These are phyloP conservation scores for Penicillium sp. DNA, from an alignment of 2,329 filamentous ascomycete genomes.

Conservation along the genomic window DNA sequence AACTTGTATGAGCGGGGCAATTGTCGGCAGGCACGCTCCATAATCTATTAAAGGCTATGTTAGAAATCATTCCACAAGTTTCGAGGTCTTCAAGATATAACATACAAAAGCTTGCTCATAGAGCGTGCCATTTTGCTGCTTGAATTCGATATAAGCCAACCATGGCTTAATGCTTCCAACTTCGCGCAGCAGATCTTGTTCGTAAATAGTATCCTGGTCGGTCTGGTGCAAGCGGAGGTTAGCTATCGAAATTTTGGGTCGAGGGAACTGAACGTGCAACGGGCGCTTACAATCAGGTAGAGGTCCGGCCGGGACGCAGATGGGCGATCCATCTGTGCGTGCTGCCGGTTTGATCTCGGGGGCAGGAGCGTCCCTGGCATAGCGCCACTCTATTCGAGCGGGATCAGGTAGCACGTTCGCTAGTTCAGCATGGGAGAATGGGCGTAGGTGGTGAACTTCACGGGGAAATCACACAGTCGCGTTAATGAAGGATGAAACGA, in stretches of 20 bases:
- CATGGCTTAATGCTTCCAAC: conserved; percentile 86
- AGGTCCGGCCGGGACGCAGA: conserved; percentile 44
- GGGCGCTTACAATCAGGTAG: conserved; percentile 46
- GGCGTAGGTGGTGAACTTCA: conserved; percentile 22
- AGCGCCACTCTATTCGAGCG: conserved; percentile 43
- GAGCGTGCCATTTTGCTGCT: conserved; percentile 78
- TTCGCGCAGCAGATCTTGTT: conserved; percentile 90
- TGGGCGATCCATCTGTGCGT: conserved; percentile 45
- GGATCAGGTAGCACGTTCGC: conserved; percentile 36
- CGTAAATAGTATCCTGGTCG: conserved; percentile 91
- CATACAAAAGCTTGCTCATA: conserved; percentile 79
- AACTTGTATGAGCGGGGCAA: conserved; percentile 95
- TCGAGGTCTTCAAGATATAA: neutral
- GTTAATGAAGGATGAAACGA: conserved; percentile 24
- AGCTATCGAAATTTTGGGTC: conserved; percentile 24
- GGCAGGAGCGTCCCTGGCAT: conserved; percentile 54
- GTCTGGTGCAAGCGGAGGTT: conserved; percentile 54
- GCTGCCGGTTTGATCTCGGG: conserved; percentile 45
- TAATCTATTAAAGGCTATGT: conserved; percentile 50
- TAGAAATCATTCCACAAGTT: neutral
- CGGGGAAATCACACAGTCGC: conserved; percentile 25
- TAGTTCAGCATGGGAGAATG: conserved; percentile 23
- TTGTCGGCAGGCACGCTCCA: conserved; percentile 87
- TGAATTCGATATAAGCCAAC: conserved; percentile 91
- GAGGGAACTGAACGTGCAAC: neutral